These are phyloP conservation scores for Cynanchum wilfordii DNA, from an alignment of 257 asterid species.

Conservation along the genomic window DNA sequence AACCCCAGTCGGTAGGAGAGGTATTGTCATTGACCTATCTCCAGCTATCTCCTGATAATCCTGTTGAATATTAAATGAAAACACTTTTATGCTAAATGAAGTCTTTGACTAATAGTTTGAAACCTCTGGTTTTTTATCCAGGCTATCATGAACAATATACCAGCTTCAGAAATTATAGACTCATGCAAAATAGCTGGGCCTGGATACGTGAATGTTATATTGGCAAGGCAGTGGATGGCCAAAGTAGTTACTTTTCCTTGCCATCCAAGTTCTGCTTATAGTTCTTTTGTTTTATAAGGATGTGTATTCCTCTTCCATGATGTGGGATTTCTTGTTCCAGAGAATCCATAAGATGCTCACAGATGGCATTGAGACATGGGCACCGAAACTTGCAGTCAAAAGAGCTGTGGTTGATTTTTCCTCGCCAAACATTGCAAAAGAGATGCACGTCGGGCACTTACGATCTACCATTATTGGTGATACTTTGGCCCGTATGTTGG, in stretches of 20 bases:
- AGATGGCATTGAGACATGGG: constrained; percentile 81
- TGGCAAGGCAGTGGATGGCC: constrained; percentile 80
- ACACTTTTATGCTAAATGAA: neutral
- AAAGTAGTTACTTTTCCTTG: constrained; percentile 35
- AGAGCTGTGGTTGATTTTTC: constrained; percentile 87
- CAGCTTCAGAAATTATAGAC: constrained; percentile 63
- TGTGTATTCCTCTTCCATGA: neutral
- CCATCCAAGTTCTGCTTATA: neutral
- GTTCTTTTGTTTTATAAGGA: neutral
- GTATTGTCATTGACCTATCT: constrained; percentile 26
- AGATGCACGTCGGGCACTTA: constrained; percentile 98
- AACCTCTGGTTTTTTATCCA: constrained; percentile 27
- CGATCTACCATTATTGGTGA: constrained; percentile 95
- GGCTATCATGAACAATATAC: constrained; percentile 78
- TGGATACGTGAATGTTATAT: constrained; percentile 71
- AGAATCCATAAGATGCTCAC: constrained; percentile 72
- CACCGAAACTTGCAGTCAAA: constrained; percentile 73
- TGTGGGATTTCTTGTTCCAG: constrained; percentile 35
- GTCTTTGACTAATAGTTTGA: constrained; percentile 2
- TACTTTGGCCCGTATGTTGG: constrained; percentile 90
- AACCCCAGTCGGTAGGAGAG: constrained; percentile 84
- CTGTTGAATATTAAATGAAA: neutral
- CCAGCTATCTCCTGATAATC: neutral
- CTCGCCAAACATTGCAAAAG: constrained; percentile 96
- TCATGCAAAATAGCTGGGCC: constrained; percentile 75